phyloP scores from a whole-genome alignment of 768 basidiomycete species.

The Mycena pura region DNA sequence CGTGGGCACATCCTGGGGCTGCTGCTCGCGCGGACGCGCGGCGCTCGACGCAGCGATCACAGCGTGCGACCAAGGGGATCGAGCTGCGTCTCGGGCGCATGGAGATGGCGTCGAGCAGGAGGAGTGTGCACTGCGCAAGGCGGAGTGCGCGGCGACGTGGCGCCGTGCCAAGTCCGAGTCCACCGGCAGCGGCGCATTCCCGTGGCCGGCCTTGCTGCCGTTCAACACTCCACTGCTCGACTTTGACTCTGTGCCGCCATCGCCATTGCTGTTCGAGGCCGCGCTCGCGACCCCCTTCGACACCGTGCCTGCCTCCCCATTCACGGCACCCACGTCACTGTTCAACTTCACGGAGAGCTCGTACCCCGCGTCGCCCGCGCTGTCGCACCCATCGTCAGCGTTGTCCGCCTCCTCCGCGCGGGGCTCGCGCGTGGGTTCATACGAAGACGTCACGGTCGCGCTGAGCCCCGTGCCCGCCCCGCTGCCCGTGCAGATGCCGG shows the following conservation, averaged over 20 bases:
- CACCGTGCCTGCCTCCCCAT: neutral
- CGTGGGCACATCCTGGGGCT: conserved; percentile 56
- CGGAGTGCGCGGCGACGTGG: neutral
- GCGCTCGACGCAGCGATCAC: conserved; percentile 49
- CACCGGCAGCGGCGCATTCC: neutral
- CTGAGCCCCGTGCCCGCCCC: neutral
- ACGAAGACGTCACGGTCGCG: neutral
- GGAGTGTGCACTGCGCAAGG: neutral
- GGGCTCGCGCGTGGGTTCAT: neutral
- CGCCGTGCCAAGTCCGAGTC: neutral
- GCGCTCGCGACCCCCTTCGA: neutral
- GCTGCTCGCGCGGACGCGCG: conserved; percentile 51
- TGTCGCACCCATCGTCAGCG: neutral
- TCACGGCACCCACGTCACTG: neutral
- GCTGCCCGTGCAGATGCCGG: too few relatives aligned
- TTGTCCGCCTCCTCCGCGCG: neutral
- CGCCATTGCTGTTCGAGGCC: neutral
- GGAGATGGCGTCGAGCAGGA: neutral
- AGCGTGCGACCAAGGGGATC: neutral
- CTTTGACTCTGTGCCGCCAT: neutral
- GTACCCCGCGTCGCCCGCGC: conserved; percentile 11
- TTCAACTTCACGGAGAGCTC: neutral
- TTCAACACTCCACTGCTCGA: neutral
- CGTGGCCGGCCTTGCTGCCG: neutral
- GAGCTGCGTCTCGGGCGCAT: conserved; percentile 16